These are phyloP conservation scores for Xylaria digitata DNA, from an alignment of 2,329 filamentous ascomycete species.

Conservation along the genomic window DNA sequence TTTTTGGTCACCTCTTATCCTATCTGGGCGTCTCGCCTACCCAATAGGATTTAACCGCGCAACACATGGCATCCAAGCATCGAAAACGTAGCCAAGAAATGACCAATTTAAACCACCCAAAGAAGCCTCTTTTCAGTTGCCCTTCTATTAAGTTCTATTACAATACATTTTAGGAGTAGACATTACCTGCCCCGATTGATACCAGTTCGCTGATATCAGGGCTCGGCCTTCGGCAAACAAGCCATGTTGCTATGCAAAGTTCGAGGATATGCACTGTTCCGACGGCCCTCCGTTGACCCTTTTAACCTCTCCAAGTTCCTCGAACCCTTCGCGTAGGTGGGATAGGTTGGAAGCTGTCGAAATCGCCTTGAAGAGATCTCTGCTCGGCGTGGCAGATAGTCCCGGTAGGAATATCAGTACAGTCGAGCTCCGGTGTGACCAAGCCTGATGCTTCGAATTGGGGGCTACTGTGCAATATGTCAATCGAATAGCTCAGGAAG, in stretches of 20 bases:
- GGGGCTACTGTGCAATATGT: constrained; percentile 32
- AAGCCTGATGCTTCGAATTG: constrained; percentile 46
- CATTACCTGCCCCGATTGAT: constrained; percentile 1
- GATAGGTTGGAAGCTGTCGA: constrained; percentile 43
- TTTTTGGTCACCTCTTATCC: background rate
- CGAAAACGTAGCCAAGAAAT: background rate
- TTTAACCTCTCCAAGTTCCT: constrained; percentile 21
- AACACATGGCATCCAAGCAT: background rate
- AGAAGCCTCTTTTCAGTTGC: background rate
- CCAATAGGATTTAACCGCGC: background rate
- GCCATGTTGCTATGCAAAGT: background rate
- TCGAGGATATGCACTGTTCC: background rate
- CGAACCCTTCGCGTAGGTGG: constrained; percentile 34
- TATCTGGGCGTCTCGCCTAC: background rate
- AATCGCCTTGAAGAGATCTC: constrained; percentile 40
- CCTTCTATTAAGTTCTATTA: constrained; percentile 17
- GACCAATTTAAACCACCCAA: background rate
- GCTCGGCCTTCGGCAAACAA: background rate
- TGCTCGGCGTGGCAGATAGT: constrained; percentile 42
- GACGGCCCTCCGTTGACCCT: no score
- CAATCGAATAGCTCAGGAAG: constrained; percentile 22
- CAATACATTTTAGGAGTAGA: constrained; percentile 16
- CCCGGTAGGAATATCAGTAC: constrained; percentile 39
- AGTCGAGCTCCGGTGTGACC: constrained; percentile 41
- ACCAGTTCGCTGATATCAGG: background rate